A percentile compares a stretch with the other conserved stretches of the same genome.
Conservation (phyloP, 2,329 filamentous ascomycete species). For the Claviceps pazoutovae region DNA sequence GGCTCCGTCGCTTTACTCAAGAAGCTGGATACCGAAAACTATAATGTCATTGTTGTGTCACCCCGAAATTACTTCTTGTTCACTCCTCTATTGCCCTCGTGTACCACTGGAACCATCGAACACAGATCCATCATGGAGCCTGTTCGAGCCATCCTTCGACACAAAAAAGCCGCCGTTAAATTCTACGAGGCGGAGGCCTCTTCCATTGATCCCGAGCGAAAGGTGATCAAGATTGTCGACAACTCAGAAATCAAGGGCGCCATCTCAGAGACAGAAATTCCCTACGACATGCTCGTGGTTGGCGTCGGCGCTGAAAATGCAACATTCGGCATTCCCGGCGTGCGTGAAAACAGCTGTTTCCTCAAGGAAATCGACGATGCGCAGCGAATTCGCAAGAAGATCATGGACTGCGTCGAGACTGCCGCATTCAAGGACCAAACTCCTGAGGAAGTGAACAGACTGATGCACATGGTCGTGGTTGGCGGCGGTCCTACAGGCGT, state of each 20-base stretch:
- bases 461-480: conserved; percentile 95
- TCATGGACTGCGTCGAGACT: conserved; percentile 99
- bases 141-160: conserved; percentile 84
- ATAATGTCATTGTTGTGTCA: conserved; percentile 96
- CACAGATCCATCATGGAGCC: conserved; percentile 99
- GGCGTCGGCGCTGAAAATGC: conserved; percentile 97
- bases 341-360: conserved; percentile 92
- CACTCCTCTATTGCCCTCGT: conserved; percentile 91
- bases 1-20: conserved; percentile 89
- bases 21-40: conserved; percentile 97
- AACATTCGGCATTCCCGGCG: conserved; percentile 93
- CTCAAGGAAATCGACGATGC: conserved; percentile 96
- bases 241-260: conserved; percentile 86
- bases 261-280: conserved; percentile 70
- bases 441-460: conserved; percentile 74
- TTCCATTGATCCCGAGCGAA: conserved; percentile 85
- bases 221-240: conserved; percentile 78
- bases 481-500: conserved; percentile 93
- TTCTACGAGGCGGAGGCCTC: conserved; percentile 97
- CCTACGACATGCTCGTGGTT: conserved; percentile 96
- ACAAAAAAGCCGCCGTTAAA: conserved; percentile 86
- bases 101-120: conserved; percentile 93
- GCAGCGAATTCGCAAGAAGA: conserved; percentile 91
- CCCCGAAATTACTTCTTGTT: conserved; percentile 99
- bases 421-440: conserved; percentile 96